phyloP scores from a whole-genome alignment of 1,139 yeast species.

The Blastobotrys aristatus region DNA sequence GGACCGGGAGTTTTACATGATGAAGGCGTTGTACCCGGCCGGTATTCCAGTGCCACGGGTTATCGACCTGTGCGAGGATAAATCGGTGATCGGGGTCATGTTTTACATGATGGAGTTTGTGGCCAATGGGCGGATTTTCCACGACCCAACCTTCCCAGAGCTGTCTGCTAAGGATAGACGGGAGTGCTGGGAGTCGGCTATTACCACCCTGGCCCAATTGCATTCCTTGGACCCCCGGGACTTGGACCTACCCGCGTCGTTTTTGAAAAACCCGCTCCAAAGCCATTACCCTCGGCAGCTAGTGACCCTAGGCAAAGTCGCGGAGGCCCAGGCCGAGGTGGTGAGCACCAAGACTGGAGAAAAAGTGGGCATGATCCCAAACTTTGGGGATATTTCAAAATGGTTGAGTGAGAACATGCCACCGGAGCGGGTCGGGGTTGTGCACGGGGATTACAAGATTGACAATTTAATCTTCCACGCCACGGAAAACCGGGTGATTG shows the following conservation, averaged over 20 bases:
- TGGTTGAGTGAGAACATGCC: conserved; percentile 49
- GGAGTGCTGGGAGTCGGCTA: conserved; percentile 47
- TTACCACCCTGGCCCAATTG: conserved; percentile 38
- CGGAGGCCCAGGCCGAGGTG: conserved; percentile 40
- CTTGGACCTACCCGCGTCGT: conserved; percentile 39
- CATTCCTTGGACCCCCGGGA: conserved; percentile 48
- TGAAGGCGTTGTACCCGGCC: conserved; percentile 37
- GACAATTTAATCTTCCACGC: conserved; percentile 55
- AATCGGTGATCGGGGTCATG: conserved; percentile 64
- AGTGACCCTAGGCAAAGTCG: conserved; percentile 44
- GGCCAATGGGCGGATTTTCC: conserved; percentile 51
- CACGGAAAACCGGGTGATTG: conserved; percentile 44
- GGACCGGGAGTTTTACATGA: conserved; percentile 53
- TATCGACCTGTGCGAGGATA: conserved; percentile 56
- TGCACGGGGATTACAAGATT: conserved; percentile 62
- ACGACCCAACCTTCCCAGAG: conserved; percentile 48
- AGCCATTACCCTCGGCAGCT: conserved; percentile 53
- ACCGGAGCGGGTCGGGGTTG: conserved; percentile 43
- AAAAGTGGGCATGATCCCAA: conserved; percentile 48
- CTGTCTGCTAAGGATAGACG: conserved; percentile 29
- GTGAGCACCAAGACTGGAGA: conserved; percentile 25
- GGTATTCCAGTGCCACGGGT: conserved; percentile 57
- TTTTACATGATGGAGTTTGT: conserved; percentile 57
- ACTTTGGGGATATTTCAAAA: conserved; percentile 40
- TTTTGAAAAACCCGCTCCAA: conserved; percentile 42